Percentiles rank a stretch among this genome's conserved stretches.
Evolutionary conservation across 805 yeast species (phyloP).

Genomic region (Ogataea philodendri): DNA sequence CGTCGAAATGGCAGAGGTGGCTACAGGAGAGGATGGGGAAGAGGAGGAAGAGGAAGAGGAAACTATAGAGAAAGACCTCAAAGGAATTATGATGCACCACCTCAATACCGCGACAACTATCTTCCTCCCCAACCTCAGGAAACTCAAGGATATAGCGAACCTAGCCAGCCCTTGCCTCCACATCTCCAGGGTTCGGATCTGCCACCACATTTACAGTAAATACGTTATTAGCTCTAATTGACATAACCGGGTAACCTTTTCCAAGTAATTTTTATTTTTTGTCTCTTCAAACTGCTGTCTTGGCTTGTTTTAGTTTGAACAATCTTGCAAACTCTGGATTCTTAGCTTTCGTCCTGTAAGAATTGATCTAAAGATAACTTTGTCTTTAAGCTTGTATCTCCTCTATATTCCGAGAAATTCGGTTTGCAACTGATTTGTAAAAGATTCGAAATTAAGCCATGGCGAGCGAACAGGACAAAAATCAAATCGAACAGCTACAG

Average conservation of each 20-base stretch:
- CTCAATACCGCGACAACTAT: conserved; percentile 10
- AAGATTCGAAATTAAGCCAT: conserved; percentile 12
- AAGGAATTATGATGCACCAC: conserved; percentile 12
- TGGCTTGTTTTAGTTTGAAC: not conserved
- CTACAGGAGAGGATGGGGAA: no score
- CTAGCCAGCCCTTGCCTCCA: conserved; percentile 8
- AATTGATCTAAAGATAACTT: no score
- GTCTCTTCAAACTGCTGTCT: not conserved
- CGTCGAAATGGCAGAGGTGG: conserved; percentile 20
- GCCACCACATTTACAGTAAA: conserved; percentile 21
- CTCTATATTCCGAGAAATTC: no score
- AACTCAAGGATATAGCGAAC: conserved; percentile 4
- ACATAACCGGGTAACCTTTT: conserved; percentile 5
- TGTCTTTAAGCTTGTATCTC: no score
- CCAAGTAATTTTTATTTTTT: not conserved
- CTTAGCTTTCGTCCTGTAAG: no score
- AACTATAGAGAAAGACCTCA: conserved; percentile 30
- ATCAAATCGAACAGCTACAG: conserved; percentile 19
- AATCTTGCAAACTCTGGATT: not conserved
- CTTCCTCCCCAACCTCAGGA: conserved; percentile 13
- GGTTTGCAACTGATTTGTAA: no score
- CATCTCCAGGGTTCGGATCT: conserved; percentile 7
- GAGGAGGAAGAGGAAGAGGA: conserved; percentile 30
- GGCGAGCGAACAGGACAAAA: conserved; percentile 15
- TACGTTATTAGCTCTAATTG: not conserved